Conservation (phyloP, 352 stramenopile species). For the Hyaloperonospora brassicae region DNA sequence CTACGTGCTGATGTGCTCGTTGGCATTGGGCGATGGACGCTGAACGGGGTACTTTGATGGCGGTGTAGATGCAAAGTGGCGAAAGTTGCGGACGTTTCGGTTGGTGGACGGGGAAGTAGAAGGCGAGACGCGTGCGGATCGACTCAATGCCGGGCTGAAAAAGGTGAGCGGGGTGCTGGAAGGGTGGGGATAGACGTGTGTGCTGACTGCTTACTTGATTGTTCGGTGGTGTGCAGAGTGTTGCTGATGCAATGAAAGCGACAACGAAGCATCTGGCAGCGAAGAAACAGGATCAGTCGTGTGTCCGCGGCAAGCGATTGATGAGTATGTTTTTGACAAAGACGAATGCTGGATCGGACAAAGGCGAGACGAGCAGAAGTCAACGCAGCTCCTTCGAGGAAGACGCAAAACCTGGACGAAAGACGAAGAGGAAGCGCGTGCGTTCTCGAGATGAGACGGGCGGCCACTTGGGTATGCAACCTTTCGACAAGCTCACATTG, state of each 20-base stretch:
- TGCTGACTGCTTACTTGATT: neutral
- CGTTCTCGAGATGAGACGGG: slow-evolving; percentile 14
- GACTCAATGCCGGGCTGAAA: slow-evolving; percentile 46
- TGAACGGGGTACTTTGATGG: slow-evolving; percentile 4
- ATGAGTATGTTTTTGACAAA: slow-evolving; percentile 27
- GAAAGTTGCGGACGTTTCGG: slow-evolving; percentile 66
- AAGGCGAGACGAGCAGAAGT: slow-evolving; percentile 12
- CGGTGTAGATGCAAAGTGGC: slow-evolving; percentile 50
- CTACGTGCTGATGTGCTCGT: neutral
- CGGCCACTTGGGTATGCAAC: neutral
- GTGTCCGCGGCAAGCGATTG: slow-evolving; percentile 20
- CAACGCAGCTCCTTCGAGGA: slow-evolving; percentile 12
- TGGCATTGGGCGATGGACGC: slow-evolving; percentile 1
- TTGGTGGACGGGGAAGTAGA: slow-evolving; percentile 55
- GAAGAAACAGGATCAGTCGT: slow-evolving; percentile 21
- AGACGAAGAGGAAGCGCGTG: slow-evolving; percentile 16
- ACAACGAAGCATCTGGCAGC: slow-evolving; percentile 24
- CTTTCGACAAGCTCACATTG: slow-evolving; percentile 4
- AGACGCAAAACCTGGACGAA: slow-evolving; percentile 4
- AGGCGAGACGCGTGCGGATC: slow-evolving; percentile 46
- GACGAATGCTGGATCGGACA: slow-evolving; percentile 1
- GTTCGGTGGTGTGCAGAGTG: slow-evolving; percentile 9
- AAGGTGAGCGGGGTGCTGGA: slow-evolving; percentile 18
- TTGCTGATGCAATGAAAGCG: slow-evolving; percentile 24
- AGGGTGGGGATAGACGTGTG: neutral